Evolutionary conservation across 2,329 filamentous ascomycete species (phyloP).

Genomic region (Exophiala spinifera): DNA sequence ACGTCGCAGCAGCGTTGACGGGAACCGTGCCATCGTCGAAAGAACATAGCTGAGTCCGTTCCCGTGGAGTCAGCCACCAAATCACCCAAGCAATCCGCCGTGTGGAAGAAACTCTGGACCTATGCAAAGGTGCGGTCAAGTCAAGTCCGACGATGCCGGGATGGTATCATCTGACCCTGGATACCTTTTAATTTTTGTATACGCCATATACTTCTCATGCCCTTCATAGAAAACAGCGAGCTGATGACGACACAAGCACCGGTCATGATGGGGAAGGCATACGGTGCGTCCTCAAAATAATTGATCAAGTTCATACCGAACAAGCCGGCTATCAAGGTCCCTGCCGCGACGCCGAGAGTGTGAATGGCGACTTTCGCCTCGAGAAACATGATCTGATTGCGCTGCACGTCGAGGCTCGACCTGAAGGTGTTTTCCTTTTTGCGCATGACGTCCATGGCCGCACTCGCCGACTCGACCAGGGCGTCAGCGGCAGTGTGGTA

Average conservation of each 20-base stretch:
- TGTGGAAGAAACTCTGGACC: too few relatives aligned
- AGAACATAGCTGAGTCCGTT: not conserved
- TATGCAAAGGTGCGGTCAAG: too few relatives aligned
- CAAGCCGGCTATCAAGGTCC: slow-evolving; percentile 37
- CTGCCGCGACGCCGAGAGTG: slow-evolving; percentile 37
- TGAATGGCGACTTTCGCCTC: slow-evolving; percentile 38
- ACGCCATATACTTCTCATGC: slow-evolving; percentile 28
- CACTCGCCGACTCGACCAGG: slow-evolving; percentile 33
- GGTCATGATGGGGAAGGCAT: slow-evolving; percentile 30
- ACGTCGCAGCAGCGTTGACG: not conserved
- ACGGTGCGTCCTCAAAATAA: slow-evolving; percentile 35
- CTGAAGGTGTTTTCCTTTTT: slow-evolving; percentile 36
- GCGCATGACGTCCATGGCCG: slow-evolving; percentile 32
- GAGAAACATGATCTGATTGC: slow-evolving; percentile 41
- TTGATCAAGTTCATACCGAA: slow-evolving; percentile 42
- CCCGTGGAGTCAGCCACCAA: too few relatives aligned
- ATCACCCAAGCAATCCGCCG: too few relatives aligned
- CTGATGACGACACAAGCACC: slow-evolving; percentile 27
- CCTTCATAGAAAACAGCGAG: slow-evolving; percentile 29
- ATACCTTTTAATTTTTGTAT: slow-evolving; percentile 27
- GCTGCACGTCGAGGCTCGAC: slow-evolving; percentile 35
- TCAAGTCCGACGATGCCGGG: not conserved
- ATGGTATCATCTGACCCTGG: slow-evolving; percentile 1
- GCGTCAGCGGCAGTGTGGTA: slow-evolving; percentile 38
- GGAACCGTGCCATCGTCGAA: not conserved